Conservation (phyloP, 2,329 filamentous ascomycete genomes). For the Berkeleyomyces rouxiae region DNA sequence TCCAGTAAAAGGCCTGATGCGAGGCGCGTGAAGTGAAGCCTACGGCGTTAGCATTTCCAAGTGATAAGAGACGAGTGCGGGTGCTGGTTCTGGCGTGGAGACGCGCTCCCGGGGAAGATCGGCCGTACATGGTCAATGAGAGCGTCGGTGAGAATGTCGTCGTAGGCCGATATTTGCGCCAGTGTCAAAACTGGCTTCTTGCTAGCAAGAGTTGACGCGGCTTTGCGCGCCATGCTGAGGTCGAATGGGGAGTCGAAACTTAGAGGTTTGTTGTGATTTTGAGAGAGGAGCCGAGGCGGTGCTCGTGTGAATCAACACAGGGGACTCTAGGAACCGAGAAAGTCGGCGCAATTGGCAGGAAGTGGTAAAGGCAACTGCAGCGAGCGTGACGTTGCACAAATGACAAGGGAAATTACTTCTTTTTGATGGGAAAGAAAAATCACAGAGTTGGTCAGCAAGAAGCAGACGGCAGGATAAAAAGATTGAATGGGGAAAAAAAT, state of each 20-base stretch:
- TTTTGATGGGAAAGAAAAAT: neutral
- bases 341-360: neutral
- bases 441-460: neutral
- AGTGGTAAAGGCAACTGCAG: neutral
- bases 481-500: neutral
- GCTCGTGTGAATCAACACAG: neutral
- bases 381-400: neutral
- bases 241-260: neutral
- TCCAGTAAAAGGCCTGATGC: slow-evolving; percentile 81
- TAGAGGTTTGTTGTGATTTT: neutral
- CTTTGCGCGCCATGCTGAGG: slow-evolving; percentile 6
- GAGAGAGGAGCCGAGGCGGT: neutral
- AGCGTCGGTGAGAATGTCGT: slow-evolving; percentile 89
- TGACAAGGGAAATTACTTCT: neutral
- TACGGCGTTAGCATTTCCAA: slow-evolving; percentile 15
- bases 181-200: slow-evolving; percentile 66
- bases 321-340: neutral
- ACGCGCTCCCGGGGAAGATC: neutral
- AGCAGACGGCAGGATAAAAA: neutral
- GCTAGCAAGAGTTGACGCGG: slow-evolving; percentile 12
- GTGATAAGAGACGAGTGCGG: slow-evolving; percentile 1
- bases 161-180: slow-evolving; percentile 76
- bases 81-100: neutral
- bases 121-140: slow-evolving; percentile 78
- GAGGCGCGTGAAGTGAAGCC: neutral